phyloP scores from a whole-genome alignment of 768 basidiomycete genomes.

The Suillus subalutaceus region DNA sequence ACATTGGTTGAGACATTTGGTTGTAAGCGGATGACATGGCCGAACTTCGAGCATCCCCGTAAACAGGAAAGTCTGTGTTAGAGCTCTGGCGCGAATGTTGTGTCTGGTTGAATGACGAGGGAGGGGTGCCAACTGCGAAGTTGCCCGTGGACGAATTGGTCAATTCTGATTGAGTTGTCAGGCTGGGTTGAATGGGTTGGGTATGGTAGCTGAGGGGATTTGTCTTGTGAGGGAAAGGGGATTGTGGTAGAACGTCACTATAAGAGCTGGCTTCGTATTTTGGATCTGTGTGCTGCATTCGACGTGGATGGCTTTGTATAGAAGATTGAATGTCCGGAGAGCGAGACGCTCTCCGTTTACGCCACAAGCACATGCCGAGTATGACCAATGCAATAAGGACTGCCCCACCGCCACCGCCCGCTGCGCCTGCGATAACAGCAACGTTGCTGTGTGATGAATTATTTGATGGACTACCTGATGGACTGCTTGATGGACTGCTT shows the following conservation, averaged over 20 bases:
- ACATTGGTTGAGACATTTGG: conserved; percentile 41
- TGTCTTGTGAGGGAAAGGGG: conserved; percentile 34
- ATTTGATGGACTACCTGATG: background rate
- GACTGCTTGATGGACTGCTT: conserved; percentile 2
- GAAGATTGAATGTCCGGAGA: conserved; percentile 33
- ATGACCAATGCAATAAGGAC: conserved; percentile 51
- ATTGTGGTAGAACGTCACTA: conserved; percentile 25
- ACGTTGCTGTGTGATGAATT: conserved; percentile 32
- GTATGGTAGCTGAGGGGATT: conserved; percentile 26
- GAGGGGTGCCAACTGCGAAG: background rate
- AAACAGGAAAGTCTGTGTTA: conserved; percentile 17
- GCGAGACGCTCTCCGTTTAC: conserved; percentile 24
- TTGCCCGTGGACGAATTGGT: background rate
- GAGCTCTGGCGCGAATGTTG: conserved; percentile 22
- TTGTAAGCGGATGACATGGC: conserved; percentile 42
- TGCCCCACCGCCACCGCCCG: conserved; percentile 49
- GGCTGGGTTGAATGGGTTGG: conserved; percentile 28
- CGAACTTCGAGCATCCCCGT: conserved; percentile 20
- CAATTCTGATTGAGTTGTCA: conserved; percentile 26
- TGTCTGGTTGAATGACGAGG: background rate
- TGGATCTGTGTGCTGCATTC: conserved; percentile 43
- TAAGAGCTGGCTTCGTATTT: conserved; percentile 20
- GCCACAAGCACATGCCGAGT: conserved; percentile 48
- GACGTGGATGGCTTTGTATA: conserved; percentile 29
- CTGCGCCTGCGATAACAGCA: conserved; percentile 50